phyloP scores from a whole-genome alignment of 495 filamentous ascomycete species.

The Lepraria neglecta region DNA sequence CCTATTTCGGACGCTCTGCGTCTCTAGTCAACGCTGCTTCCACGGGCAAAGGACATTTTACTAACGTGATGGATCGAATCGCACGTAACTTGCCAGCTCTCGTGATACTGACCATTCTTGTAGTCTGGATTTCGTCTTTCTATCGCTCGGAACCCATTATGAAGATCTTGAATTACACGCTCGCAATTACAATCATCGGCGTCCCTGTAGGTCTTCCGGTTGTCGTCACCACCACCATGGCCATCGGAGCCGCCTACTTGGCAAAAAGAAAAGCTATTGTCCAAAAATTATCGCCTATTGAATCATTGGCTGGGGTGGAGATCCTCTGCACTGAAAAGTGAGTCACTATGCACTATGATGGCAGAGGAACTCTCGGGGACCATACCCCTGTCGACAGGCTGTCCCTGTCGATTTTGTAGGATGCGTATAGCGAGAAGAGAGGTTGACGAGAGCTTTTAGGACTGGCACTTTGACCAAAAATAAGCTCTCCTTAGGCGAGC shows the following conservation, averaged over 20 bases:
- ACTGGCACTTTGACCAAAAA: slow-evolving; percentile 70
- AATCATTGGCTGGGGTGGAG: slow-evolving; percentile 70
- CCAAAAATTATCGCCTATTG: slow-evolving; percentile 70
- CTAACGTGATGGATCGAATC: slow-evolving; percentile 77
- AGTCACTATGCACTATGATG: not conserved
- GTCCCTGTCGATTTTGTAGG: not conserved
- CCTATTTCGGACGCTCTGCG: slow-evolving; percentile 83
- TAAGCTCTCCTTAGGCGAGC: slow-evolving; percentile 79
- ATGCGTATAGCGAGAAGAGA: not conserved
- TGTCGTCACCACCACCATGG: slow-evolving; percentile 67
- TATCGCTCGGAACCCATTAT: slow-evolving; percentile 76
- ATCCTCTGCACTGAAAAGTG: slow-evolving; percentile 66
- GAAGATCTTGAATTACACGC: slow-evolving; percentile 74
- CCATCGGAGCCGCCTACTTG: slow-evolving; percentile 68
- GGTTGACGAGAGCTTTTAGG: slow-evolving; percentile 1
- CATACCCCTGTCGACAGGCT: not conserved
- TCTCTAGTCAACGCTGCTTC: slow-evolving; percentile 73
- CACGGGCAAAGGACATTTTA: slow-evolving; percentile 74
- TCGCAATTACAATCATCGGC: slow-evolving; percentile 65
- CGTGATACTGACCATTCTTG: slow-evolving; percentile 69
- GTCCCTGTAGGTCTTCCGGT: slow-evolving; percentile 71
- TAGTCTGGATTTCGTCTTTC: slow-evolving; percentile 82
- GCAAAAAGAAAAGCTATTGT: slow-evolving; percentile 71
- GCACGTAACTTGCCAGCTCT: slow-evolving; percentile 66
- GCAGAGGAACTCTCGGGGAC: not conserved